Percentiles rank a stretch among this genome's conserved stretches.
Conservation (phyloP, 2,329 filamentous ascomycete genomes). For the Ascomycota sp. region DNA sequence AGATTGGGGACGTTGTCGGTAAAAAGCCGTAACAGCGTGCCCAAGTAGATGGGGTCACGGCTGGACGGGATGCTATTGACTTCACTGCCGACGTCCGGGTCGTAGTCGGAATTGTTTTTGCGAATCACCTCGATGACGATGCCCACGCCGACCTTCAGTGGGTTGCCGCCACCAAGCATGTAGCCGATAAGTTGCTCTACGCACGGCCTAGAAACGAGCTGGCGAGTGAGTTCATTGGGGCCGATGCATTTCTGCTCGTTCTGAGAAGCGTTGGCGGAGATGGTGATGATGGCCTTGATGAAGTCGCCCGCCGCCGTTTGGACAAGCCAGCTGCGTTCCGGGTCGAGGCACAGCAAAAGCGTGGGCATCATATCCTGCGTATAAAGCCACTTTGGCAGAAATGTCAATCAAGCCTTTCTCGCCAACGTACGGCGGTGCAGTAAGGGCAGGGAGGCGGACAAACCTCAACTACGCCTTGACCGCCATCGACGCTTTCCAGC, state of each 20-base stretch:
- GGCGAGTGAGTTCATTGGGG: slow-evolving; percentile 85
- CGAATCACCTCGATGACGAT: slow-evolving; percentile 97
- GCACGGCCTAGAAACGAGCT: slow-evolving; percentile 74
- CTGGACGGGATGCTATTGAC: slow-evolving; percentile 61
- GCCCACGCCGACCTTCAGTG: slow-evolving; percentile 85
- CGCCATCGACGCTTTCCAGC: slow-evolving; percentile 77
- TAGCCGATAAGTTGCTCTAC: slow-evolving; percentile 69
- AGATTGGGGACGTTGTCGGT: slow-evolving; percentile 84
- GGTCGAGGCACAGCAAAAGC: slow-evolving; percentile 68
- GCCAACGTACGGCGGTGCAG: too few species aligned
- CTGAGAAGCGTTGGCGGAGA: slow-evolving; percentile 92
- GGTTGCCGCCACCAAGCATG: slow-evolving; percentile 87
- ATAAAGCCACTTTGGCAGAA: slow-evolving; percentile 57
- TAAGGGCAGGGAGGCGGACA: slow-evolving; percentile 11
- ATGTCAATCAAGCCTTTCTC: too few species aligned
- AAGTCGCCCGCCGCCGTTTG: slow-evolving; percentile 96
- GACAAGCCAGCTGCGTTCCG: slow-evolving; percentile 69
- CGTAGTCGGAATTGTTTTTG: slow-evolving; percentile 98
- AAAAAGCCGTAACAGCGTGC: slow-evolving; percentile 73
- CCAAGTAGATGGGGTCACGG: slow-evolving; percentile 87
- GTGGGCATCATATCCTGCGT: slow-evolving; percentile 72
- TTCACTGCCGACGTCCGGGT: slow-evolving; percentile 72
- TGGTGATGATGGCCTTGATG: slow-evolving; percentile 95
- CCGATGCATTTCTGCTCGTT: slow-evolving; percentile 98
- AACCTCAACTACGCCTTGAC: slow-evolving; percentile 85